Percentiles rank a stretch among this genome's conserved stretches.
Conservation (phyloP, 345 rosid species). For the Durio zibethinus region DNA sequence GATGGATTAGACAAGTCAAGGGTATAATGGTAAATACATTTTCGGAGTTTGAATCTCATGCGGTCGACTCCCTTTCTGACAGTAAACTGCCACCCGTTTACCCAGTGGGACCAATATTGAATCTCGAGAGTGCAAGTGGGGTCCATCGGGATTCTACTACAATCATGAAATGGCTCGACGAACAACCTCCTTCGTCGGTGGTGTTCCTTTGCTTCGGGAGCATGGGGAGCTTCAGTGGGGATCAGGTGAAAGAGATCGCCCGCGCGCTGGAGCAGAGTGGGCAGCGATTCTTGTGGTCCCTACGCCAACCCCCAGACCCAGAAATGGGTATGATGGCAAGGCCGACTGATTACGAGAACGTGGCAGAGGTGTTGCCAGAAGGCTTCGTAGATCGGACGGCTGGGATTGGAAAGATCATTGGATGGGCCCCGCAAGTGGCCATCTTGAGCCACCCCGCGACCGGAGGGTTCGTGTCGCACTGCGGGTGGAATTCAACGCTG, state of each 20-base stretch:
- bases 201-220: conserved; percentile 9
- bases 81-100: not conserved
- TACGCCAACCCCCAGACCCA: not conserved
- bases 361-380: conserved; percentile 37
- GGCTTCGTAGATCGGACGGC: conserved; percentile 47
- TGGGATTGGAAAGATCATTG: conserved; percentile 39
- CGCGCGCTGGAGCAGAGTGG: not conserved
- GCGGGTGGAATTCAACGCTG: conserved; percentile 59
- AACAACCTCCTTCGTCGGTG: not conserved
- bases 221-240: not conserved
- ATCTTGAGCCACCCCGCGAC: conserved; percentile 38
- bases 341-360: conserved; percentile 23
- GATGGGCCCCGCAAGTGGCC: conserved; percentile 60
- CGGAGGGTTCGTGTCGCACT: conserved; percentile 63
- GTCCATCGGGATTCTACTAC: not conserved
- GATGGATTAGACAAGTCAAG: not conserved
- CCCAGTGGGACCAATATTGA: not conserved
- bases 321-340: not conserved
- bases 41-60: not conserved
- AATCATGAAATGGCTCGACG: conserved; percentile 1
- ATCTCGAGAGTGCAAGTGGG: not conserved
- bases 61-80: not conserved
- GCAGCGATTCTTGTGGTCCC: not conserved
- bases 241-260: conserved; percentile 5
- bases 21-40: conserved; percentile 2